Conservation (phyloP, 176 grass and related monocot genomes). For the Hordeum vulgare region MorexV3_pseudomolecules_assembly NC_058520.1:555961438-555961937, state of each 20-base stretch:
- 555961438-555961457: constrained; percentile 52
- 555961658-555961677: neutral
- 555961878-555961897: neutral
- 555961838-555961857: neutral
- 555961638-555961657: neutral
- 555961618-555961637: neutral
- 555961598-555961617: neutral
- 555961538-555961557: neutral
- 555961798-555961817: constrained; percentile 8
- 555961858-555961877: neutral
- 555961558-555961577: neutral
- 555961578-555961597: constrained; percentile 1
- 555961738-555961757: constrained; percentile 16
- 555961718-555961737: neutral
- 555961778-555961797: constrained; percentile 19
- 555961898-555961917: neutral
- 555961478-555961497: constrained; percentile 54
- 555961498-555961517: constrained; percentile 53
- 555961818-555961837: constrained; percentile 44
- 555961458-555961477: constrained; percentile 67
- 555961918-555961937: neutral
- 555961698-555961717: neutral
- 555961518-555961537: constrained; percentile 43
- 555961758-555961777: neutral
- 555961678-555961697: neutral